Conservation (phyloP, 2,329 filamentous ascomycete species). For the Didymella pomorum region DNA sequence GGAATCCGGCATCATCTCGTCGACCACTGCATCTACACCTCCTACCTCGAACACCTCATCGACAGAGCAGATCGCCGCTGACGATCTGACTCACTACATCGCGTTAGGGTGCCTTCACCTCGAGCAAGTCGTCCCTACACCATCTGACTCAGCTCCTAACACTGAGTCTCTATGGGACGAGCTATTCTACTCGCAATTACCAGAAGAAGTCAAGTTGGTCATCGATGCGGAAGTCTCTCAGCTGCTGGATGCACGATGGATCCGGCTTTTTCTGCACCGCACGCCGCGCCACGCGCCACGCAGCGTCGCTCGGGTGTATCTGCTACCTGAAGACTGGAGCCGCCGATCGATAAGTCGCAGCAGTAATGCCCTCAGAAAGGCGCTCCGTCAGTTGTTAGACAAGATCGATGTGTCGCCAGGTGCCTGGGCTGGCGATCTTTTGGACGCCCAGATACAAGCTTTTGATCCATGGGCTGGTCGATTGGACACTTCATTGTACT, state of each 20-base stretch:
- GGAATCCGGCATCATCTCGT: background rate
- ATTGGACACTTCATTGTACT: slow-evolving; percentile 66
- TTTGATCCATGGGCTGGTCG: slow-evolving; percentile 54
- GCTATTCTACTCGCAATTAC: slow-evolving; percentile 28
- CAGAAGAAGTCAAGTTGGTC: slow-evolving; percentile 31
- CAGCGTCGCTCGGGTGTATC: slow-evolving; percentile 62
- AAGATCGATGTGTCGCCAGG: slow-evolving; percentile 63
- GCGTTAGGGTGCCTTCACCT: slow-evolving; percentile 47
- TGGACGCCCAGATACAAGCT: slow-evolving; percentile 23
- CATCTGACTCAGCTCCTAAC: background rate
- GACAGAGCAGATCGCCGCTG: slow-evolving; percentile 14
- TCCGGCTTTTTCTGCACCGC: slow-evolving; percentile 39
- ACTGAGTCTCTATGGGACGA: slow-evolving; percentile 36
- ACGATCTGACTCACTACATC: slow-evolving; percentile 43
- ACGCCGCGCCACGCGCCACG: background rate
- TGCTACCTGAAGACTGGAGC: slow-evolving; percentile 72
- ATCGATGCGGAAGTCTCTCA: slow-evolving; percentile 37
- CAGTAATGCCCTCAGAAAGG: slow-evolving; percentile 55
- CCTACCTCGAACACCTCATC: slow-evolving; percentile 21
- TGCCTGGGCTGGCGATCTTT: slow-evolving; percentile 63
- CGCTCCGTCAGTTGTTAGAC: slow-evolving; percentile 60
- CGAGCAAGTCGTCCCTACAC: slow-evolving; percentile 5
- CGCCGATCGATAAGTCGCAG: slow-evolving; percentile 62
- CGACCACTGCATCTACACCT: slow-evolving; percentile 22
- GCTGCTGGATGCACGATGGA: slow-evolving; percentile 48